Base-by-base conservation (phyloP, 192 early-diverging fungal genomes). In the Umbelopsis isabellina region DNA sequence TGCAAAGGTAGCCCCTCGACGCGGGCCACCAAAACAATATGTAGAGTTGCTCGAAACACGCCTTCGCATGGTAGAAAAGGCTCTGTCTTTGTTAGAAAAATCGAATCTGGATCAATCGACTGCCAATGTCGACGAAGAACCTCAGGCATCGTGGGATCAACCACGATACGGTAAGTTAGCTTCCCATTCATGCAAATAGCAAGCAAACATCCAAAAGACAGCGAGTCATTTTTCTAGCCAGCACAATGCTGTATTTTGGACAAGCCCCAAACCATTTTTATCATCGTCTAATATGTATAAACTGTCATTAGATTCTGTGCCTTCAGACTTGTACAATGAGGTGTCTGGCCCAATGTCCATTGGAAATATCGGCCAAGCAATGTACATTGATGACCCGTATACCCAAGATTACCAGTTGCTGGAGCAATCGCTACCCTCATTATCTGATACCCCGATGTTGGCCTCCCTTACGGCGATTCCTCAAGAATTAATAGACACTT, bases 11-110 rank as follows among this genome's bases (percentile, higher is more conserved):
- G 51, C 73, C 18, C 68, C 69, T 27, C 71, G 67, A 55, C 64
- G 78, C 22, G 76, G 72, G 35, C 76, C 76, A 53, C 72, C 72
- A n/a, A 78, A 78, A 46, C 76, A 72, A 35, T 78, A 78, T 70
- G 49, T 74, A 64, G 72, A 74, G 22, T 50, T 50, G 37, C 49
- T 72, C 4, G 73, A 79, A 35, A 33, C 35, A 21, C 65, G 78
- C 13, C 35, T 79, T 25, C 70, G 70, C 21, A 45, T 48, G 44
- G 53, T 79, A 20, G 78, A 75, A 41, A 71, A 53, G n/a, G 67
- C 55, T 61, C 33, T 61, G 30, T 35, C 55, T 61, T 13, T 61
- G 18, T 30, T 61, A 30, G 55, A 61, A 61, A 61, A 35, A 30
- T 61, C 55, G 33, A 61, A 61, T 13, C 27, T 37, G 27, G 55